Evolutionary conservation across 2,329 filamentous ascomycete genomes (phyloP), one percentile per base, ranked within the genome.

Genomic region (Fusarium multiceps): DNA sequence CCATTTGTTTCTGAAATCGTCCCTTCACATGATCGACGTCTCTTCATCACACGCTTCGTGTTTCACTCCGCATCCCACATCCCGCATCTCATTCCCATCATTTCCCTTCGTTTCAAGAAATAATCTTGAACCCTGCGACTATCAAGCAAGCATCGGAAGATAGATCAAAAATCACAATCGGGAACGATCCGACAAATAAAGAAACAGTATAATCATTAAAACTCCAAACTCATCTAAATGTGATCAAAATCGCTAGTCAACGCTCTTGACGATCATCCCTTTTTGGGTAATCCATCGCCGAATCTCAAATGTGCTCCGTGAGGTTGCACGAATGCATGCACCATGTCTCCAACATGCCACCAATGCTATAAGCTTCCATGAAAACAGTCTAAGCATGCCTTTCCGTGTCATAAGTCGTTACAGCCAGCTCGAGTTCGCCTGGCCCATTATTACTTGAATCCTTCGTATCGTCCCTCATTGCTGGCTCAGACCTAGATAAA

Each of bases 401-500:
- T 46, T 45, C 50, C 61, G 50, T 64, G 59, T 75, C 73, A 59
- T 75, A 74, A 73, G 43, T 71, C 68, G 55, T 71, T 58, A 71
- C 55, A 51, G 55, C 64, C 63, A 71, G 64, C 21, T 56, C 41
- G 41, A 61, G 47, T 45, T 45, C 32, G 14, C 13, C 45, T 55
- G 59, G 55, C 43, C 46, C 43, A 66, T 69, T 71, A 71, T 16
- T 55, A 37, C 25, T 21, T 42, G 16, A 41, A 21, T 40, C 25
- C 30, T 49, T 54, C 21, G 18, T 41, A 34, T 48, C 37, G 20
- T 37, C 23, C 20, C 41, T 32, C 25, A 4, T 21, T 20, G 20
- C 21, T 28, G 43, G 28, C 3, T 21, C 7, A 12, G 46, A 37
- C 41, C 74, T 62, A 78, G 64, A 77, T 76, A 55, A 78, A 78